Conservation (phyloP, 1,284 basidiomycete species). For the Grifola frondosa region DNA sequence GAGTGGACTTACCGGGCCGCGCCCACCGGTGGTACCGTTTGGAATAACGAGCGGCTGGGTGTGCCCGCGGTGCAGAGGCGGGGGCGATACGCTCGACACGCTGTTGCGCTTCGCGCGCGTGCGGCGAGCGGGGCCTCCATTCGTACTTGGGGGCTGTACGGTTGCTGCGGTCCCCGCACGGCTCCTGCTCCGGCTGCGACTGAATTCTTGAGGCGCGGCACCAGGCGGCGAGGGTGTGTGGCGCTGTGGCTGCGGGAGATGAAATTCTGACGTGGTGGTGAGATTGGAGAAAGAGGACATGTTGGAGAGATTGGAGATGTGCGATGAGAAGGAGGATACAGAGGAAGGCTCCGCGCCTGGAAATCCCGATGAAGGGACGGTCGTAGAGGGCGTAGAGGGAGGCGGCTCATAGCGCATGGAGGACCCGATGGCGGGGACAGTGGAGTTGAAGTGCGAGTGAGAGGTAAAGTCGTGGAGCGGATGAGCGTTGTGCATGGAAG, state of each 20-base stretch:
- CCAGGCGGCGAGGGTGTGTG: conserved; percentile 25
- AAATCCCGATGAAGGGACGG: conserved; percentile 28
- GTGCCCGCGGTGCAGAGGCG: conserved; percentile 35
- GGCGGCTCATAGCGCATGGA: conserved; percentile 52
- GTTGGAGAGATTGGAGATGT: conserved; percentile 21
- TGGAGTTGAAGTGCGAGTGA: conserved; percentile 52
- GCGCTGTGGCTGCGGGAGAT: conserved; percentile 21
- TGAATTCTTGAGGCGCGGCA: conserved; percentile 14
- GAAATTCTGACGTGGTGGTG: conserved; percentile 19
- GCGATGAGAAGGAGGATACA: conserved; percentile 26
- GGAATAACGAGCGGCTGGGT: conserved; percentile 62
- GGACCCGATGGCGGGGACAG: conserved; percentile 59
- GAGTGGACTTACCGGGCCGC: conserved; percentile 30
- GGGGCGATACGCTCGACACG: conserved; percentile 45
- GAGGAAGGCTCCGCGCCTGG: conserved; percentile 25
- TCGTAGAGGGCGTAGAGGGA: conserved; percentile 39
- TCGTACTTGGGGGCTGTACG: conserved; percentile 37
- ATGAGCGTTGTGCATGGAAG: conserved; percentile 18
- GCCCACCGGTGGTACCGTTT: conserved; percentile 26
- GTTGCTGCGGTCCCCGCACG: conserved; percentile 34
- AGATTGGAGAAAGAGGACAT: conserved; percentile 24
- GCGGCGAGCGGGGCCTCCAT: conserved; percentile 37
- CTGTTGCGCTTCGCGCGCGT: conserved; percentile 43
- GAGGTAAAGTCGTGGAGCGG: conserved; percentile 30
- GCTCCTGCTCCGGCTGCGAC: conserved; percentile 45